Base-by-base conservation (phyloP, 495 filamentous ascomycete genomes). In the Arthonia radiata region DNA sequence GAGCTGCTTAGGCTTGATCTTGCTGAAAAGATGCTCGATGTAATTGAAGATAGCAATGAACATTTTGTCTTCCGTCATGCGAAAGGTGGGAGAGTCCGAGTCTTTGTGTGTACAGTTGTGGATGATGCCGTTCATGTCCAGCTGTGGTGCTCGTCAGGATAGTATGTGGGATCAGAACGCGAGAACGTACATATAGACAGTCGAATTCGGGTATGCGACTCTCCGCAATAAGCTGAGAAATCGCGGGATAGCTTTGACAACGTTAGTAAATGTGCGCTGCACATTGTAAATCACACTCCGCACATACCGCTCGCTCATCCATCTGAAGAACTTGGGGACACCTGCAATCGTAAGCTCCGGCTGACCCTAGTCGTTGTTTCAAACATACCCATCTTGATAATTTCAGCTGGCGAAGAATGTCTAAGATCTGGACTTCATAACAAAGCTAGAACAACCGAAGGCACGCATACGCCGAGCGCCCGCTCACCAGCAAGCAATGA, bases 11-110 rank as follows among this genome's bases (percentile, higher is more conserved):
- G 89, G 89, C 47, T 92, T 93, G 35, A 99, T 99, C 51, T 93
- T 94, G 27, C 82, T 81, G 40, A 89, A 99, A 6, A 99, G 53
- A 56, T 99, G 89, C 49, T 99, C 89, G 35, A 99, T 94, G 45
- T 99, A 99, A 52, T 94, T 94, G 63, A 99, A 99, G 33, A 99
- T 99, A 13, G 77, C 74, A 34, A 94, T 93, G 48, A 94, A 94
- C 82, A 93, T 93, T 48, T 91, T 72, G 44, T 94, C 89, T 44
- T 99, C 89, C 25, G 71, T 79, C 59, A 99, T 73, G 26, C 83
- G 80, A 42, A 82, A 83, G 0, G 74, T 82, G 2, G 82, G 67
- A 33, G 80, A 80, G 38, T 79, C 76, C 6, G 75, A 71, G 41
- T 99, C 86, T 31, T 76, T 92, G 54, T 99, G 89, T 29, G 89